Evolutionary conservation across 23 red algal species (phyloP).

Genomic region (Agarophyton chilense): DNA sequence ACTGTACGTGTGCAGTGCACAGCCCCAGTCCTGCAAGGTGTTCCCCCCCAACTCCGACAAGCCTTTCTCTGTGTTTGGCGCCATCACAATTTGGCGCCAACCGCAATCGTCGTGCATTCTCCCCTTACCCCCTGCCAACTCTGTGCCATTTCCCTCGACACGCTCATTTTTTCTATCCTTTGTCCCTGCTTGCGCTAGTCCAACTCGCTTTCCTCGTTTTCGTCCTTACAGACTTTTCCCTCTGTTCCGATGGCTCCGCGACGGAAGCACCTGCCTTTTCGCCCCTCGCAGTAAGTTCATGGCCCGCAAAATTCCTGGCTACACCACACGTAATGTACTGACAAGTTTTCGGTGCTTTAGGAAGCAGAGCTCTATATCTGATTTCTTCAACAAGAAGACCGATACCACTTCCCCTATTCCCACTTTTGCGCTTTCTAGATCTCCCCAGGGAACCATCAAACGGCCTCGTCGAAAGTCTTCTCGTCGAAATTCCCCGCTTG

Average conservation of each 20-base stretch:
- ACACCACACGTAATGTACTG: background rate
- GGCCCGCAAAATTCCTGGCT: background rate
- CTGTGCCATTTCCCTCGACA: too few relatives aligned
- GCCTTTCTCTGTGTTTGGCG: background rate
- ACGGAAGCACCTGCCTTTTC: background rate
- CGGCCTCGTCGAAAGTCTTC: background rate
- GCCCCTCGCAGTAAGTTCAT: background rate
- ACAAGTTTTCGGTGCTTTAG: background rate
- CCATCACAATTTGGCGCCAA: slow-evolving; percentile 34
- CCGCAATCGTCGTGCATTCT: slow-evolving; percentile 25
- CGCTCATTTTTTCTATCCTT: too few relatives aligned
- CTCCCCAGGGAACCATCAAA: background rate
- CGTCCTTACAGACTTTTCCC: too few relatives aligned
- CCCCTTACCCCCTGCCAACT: background rate
- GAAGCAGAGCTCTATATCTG: slow-evolving; percentile 6
- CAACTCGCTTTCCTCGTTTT: too few relatives aligned
- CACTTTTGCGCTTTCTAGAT: background rate
- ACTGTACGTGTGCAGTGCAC: too few relatives aligned
- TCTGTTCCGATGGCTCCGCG: background rate
- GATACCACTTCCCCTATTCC: background rate
- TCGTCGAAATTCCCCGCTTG: background rate
- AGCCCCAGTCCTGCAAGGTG: background rate
- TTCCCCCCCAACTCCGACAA: too few relatives aligned
- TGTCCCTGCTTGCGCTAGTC: too few relatives aligned
- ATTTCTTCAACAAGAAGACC: background rate